Evolutionary conservation across 2,329 filamentous ascomycete genomes (phyloP).

Genomic region (Sporothrix dimorphospora): DNA sequence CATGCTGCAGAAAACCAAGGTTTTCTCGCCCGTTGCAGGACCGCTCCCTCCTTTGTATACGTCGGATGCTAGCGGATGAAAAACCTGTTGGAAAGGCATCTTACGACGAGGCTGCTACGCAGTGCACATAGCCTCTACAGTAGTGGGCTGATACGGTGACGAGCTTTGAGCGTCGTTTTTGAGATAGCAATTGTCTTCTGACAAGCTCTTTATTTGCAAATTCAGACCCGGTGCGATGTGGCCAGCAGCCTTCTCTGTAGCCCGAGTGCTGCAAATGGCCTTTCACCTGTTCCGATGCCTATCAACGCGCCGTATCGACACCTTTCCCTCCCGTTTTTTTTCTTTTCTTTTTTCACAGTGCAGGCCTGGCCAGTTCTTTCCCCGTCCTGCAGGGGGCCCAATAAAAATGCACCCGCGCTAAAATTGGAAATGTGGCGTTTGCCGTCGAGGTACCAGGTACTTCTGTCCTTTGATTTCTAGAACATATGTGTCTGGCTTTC

Average conservation of each 20-base stretch:
- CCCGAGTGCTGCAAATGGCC: background rate
- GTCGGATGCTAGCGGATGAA: background rate
- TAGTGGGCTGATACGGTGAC: background rate
- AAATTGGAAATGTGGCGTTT: slow-evolving; percentile 27
- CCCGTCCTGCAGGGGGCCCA: slow-evolving; percentile 1
- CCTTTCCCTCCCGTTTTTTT: background rate
- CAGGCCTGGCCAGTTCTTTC: background rate
- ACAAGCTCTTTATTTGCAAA: background rate
- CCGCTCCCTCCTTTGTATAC: background rate
- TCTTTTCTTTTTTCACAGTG: background rate
- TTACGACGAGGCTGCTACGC: background rate
- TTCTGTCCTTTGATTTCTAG: background rate
- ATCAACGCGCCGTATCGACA: background rate
- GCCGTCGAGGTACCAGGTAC: slow-evolving; percentile 19
- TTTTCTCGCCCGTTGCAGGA: background rate
- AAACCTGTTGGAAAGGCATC: background rate
- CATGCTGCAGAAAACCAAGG: background rate
- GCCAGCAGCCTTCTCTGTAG: background rate
- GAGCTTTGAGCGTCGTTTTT: background rate
- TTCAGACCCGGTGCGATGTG: background rate
- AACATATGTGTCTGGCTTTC: background rate
- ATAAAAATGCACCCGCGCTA: background rate
- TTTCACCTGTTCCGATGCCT: background rate
- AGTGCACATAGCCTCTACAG: background rate
- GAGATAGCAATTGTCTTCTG: background rate